Percentiles rank a stretch among this genome's conserved stretches.
Evolutionary conservation across 441 rosid genomes (phyloP).

Genomic region (Pelargonium myrrhifolium): DNA sequence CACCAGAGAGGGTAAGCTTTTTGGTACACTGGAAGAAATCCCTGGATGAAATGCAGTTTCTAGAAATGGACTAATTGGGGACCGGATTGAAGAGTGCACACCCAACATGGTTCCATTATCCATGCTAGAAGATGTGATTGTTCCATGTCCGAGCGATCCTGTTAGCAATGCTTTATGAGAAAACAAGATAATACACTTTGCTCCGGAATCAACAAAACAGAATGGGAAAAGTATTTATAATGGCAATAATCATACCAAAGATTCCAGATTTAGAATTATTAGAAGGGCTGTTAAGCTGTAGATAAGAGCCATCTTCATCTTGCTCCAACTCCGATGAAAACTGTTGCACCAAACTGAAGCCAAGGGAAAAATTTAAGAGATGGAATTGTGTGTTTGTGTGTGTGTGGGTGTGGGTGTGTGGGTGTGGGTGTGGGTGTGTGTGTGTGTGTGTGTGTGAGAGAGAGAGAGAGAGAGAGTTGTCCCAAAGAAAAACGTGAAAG

Average conservation of each 20-base stretch:
- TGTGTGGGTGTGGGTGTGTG: too few relatives aligned
- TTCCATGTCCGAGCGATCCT: constrained; percentile 28
- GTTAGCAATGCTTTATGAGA: constrained; percentile 24
- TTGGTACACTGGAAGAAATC: constrained; percentile 44
- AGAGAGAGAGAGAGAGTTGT: not conserved
- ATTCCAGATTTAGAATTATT: constrained; percentile 24
- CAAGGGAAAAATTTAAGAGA: constrained; percentile 1
- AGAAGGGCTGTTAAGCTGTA: constrained; percentile 32
- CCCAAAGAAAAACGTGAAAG: constrained; percentile 3
- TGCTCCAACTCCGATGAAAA: constrained; percentile 29
- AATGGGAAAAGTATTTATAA: constrained; percentile 2
- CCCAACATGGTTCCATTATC: constrained; percentile 29
- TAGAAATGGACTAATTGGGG: constrained; percentile 21
- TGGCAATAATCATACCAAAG: constrained; percentile 33
- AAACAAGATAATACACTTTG: constrained; percentile 11
- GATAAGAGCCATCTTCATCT: constrained; percentile 25
- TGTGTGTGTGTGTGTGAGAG: too few relatives aligned
- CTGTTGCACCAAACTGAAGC: constrained; percentile 35
- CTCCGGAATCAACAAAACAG: constrained; percentile 13
- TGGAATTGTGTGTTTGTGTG: too few relatives aligned
- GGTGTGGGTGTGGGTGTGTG: too few relatives aligned
- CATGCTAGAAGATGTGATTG: constrained; percentile 24
- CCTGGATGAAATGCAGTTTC: constrained; percentile 38
- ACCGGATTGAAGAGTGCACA: constrained; percentile 22
- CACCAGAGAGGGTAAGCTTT: constrained; percentile 36